Percentiles rank a stretch among this genome's conserved stretches.
Conservation (phyloP, 306 rosid genomes). For the Quercus cerris region DNA sequence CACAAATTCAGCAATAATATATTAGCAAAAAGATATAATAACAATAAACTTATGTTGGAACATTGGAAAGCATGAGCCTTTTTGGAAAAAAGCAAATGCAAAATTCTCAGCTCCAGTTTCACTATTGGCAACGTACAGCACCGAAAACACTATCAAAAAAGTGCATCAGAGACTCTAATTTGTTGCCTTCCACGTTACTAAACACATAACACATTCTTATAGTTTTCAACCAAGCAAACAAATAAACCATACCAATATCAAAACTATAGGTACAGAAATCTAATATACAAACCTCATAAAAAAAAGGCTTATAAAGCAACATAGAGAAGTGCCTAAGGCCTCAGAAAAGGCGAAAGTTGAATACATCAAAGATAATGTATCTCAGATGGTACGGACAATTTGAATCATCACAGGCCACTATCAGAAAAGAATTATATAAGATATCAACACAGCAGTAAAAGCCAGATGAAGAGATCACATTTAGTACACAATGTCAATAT, state of each 20-base stretch:
- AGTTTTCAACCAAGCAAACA: too few relatives aligned
- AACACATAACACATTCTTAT: neutral
- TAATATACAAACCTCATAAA: neutral
- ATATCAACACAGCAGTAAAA: too few relatives aligned
- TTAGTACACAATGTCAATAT: too few relatives aligned
- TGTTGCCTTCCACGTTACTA: slow-evolving; percentile 33
- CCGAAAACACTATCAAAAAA: too few relatives aligned
- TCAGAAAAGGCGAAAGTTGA: slow-evolving; percentile 34
- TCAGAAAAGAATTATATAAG: neutral
- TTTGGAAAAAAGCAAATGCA: neutral
- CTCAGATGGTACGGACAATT: slow-evolving; percentile 62
- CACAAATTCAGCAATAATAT: too few relatives aligned
- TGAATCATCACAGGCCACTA: slow-evolving; percentile 40
- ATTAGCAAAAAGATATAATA: too few relatives aligned
- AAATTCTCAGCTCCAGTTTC: too few relatives aligned
- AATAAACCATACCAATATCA: too few relatives aligned
- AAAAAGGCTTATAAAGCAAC: neutral
- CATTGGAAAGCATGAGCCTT: slow-evolving; percentile 60
- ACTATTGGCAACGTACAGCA: too few relatives aligned
- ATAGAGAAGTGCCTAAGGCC: slow-evolving; percentile 14
- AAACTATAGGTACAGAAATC: neutral
- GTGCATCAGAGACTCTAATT: too few relatives aligned
- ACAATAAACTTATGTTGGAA: slow-evolving; percentile 33
- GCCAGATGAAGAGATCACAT: too few relatives aligned
- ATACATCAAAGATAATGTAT: slow-evolving; percentile 3